Percentiles rank a stretch among this genome's conserved stretches.
phyloP scores from a whole-genome alignment of 208 protist genomes.

The Crithidia expoeki region DNA sequence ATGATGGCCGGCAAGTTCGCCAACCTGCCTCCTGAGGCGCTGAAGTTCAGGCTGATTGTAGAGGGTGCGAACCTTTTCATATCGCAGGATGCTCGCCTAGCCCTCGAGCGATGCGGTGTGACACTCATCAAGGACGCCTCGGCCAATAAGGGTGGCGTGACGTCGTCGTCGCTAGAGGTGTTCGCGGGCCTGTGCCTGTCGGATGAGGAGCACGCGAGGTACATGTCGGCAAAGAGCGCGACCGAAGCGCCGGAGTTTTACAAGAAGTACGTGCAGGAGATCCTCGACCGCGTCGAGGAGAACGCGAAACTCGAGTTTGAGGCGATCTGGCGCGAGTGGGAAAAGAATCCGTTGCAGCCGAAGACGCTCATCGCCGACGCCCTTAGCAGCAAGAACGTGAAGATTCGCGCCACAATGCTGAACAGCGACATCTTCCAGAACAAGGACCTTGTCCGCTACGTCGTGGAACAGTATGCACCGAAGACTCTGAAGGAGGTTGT shows the following conservation, averaged over 20 bases:
- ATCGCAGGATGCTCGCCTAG: constrained; percentile 94
- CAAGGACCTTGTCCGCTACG: constrained; percentile 69
- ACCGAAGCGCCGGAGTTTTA: constrained; percentile 89
- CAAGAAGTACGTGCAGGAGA: constrained; percentile 91
- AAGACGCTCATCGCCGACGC: constrained; percentile 83
- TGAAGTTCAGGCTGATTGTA: constrained; percentile 95
- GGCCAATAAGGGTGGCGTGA: constrained; percentile 97
- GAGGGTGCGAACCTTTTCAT: constrained; percentile 98
- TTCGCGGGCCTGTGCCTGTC: constrained; percentile 93
- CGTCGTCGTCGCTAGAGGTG: constrained; percentile 97
- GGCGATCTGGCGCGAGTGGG: constrained; percentile 86
- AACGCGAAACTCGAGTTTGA: constrained; percentile 93
- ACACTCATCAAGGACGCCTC: constrained; percentile 92
- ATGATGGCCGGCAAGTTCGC: constrained; percentile 71
- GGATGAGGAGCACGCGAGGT: constrained; percentile 89
- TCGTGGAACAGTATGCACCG: constrained; percentile 78
- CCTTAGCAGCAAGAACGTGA: constrained; percentile 92
- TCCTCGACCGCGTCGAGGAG: constrained; percentile 79
- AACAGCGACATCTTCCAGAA: constrained; percentile 87
- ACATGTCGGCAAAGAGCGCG: constrained; percentile 86
- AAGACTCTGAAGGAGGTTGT: constrained; percentile 82
- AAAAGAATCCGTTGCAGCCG: constrained; percentile 51
- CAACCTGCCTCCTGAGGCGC: constrained; percentile 47
- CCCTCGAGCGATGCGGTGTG: constrained; percentile 88
- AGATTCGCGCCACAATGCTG: constrained; percentile 79